Conservation (phyloP, 129 eudicot species). For the Smallanthus sonchifolius region DNA sequence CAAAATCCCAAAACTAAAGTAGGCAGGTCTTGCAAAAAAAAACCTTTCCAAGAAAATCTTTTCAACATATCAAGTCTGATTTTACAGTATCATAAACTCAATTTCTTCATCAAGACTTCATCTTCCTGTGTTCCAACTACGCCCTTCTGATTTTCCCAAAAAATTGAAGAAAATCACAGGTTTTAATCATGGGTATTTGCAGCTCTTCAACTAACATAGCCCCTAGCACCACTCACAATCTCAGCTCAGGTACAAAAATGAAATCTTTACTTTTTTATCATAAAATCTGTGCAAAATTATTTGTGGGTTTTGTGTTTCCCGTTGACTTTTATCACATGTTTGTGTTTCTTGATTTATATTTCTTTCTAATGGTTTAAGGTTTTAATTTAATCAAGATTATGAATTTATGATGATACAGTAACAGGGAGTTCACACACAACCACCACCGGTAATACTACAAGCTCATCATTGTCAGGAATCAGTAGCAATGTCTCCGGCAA, state of each 20-base stretch:
- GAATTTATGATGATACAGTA: constrained; percentile 25
- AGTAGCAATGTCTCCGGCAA: constrained; percentile 52
- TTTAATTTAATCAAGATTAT: constrained; percentile 1
- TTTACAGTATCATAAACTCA: background rate
- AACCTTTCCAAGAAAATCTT: background rate
- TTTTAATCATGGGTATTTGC: constrained; percentile 46
- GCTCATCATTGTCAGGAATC: constrained; percentile 33
- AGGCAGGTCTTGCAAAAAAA: background rate
- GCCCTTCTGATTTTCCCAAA: constrained; percentile 5
- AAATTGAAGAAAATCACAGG: background rate
- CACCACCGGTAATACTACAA: constrained; percentile 32
- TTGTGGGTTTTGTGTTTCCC: constrained; percentile 9
- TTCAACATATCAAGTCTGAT: background rate
- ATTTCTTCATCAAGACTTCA: constrained; percentile 9
- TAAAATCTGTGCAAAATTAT: background rate
- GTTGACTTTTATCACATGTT: background rate
- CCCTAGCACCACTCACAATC: constrained; percentile 30
- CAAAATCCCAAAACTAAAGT: background rate
- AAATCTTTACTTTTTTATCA: background rate
- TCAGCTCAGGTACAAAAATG: constrained; percentile 38
- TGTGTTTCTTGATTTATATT: constrained; percentile 4
- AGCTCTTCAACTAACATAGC: constrained; percentile 31
- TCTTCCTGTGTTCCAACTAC: constrained; percentile 4
- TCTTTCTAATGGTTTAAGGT: background rate
- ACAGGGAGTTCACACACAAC: constrained; percentile 52